Evolutionary conservation across 768 basidiomycete species (phyloP).

Genomic region (Pisolithus microcarpus): DNA sequence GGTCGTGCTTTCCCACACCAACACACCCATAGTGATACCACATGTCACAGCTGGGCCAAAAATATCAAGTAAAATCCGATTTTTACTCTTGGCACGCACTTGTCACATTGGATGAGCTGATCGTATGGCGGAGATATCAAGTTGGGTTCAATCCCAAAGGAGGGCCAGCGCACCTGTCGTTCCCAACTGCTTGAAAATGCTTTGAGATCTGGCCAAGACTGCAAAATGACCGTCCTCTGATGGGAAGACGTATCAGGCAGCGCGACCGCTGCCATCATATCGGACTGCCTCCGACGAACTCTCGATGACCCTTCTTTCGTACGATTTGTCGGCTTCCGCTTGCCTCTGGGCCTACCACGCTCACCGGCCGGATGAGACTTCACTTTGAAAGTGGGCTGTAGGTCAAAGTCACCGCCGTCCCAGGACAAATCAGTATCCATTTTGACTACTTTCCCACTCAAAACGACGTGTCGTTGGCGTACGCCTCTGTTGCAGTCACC

Average conservation of each 20-base stretch:
- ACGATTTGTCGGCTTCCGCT: not conserved
- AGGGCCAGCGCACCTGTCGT: conserved; percentile 11
- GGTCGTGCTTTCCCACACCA: conserved; percentile 32
- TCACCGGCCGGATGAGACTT: not conserved
- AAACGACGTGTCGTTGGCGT: not conserved
- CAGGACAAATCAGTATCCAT: too few species aligned
- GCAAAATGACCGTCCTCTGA: not conserved
- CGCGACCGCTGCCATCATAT: not conserved
- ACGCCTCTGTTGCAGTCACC: too few species aligned
- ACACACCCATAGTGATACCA: conserved; percentile 53
- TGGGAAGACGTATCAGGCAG: not conserved
- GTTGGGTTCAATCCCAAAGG: not conserved
- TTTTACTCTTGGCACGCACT: conserved; percentile 13
- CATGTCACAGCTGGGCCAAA: conserved; percentile 27
- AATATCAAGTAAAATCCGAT: not conserved
- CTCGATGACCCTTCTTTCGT: not conserved
- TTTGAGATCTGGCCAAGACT: conserved; percentile 12
- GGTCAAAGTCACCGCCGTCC: not conserved
- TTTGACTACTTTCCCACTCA: not conserved
- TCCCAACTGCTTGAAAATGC: conserved; percentile 14
- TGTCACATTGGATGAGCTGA: conserved; percentile 31
- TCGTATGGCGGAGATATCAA: not conserved
- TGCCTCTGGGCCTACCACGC: not conserved
- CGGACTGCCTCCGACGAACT: not conserved
- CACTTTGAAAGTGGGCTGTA: not conserved